Conservation (phyloP, 1,139 yeast genomes). For the Protomyces inouyei region DNA sequence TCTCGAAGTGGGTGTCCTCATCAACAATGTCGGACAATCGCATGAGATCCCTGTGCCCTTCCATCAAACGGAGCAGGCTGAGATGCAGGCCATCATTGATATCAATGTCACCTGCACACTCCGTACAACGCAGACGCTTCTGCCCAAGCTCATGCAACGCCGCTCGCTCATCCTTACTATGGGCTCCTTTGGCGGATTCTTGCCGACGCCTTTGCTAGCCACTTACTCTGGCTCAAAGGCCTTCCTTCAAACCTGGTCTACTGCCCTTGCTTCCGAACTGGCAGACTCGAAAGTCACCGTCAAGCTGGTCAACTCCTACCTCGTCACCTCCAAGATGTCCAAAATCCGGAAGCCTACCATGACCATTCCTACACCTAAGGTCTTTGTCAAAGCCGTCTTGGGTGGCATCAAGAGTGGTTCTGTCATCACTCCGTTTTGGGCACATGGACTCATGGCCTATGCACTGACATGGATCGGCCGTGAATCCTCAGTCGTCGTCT, state of each 20-base stretch:
- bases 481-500: conserved; percentile 51
- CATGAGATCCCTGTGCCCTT: conserved; percentile 95
- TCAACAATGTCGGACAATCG: conserved; percentile 92
- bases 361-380: conserved; percentile 74
- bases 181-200: conserved; percentile 95
- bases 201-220: conserved; percentile 89
- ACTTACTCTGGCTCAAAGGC: conserved; percentile 96
- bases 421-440: conserved; percentile 88
- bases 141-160: conserved; percentile 58
- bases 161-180: conserved; percentile 64
- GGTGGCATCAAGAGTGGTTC: conserved; percentile 86
- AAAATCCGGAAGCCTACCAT: conserved; percentile 73
- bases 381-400: conserved; percentile 68
- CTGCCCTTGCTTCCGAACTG: conserved; percentile 84
- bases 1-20: conserved; percentile 58
- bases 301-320: conserved; percentile 78
- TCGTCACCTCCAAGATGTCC: conserved; percentile 94
- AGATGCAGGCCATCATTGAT: conserved; percentile 71
- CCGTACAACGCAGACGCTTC: conserved; percentile 68
- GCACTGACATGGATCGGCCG: conserved; percentile 16
- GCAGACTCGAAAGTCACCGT: conserved; percentile 68
- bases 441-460: conserved; percentile 86
- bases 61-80: conserved; percentile 67
- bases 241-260: conserved; percentile 87
- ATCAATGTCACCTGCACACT: conserved; percentile 83